Evolutionary conservation across 2,329 filamentous ascomycete species (phyloP), one percentile per base, ranked within the genome.

Genomic region (Xylariaceae sp.): DNA sequence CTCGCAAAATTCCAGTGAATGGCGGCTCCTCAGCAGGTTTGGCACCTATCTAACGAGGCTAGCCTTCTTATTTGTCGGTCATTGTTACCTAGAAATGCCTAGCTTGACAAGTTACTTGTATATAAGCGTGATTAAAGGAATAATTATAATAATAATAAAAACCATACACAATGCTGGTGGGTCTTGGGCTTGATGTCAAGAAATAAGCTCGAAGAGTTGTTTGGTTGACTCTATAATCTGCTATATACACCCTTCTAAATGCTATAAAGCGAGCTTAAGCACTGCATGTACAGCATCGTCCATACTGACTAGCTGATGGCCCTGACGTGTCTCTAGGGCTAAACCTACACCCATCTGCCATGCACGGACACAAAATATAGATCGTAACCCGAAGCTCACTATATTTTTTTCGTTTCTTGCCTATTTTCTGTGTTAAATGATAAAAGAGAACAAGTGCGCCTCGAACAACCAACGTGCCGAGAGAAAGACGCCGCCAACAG

Each of bases 361-460:
- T 55, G 34, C 35, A 40, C 25, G 22, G n/a, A n/a, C 25, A 35
- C 38, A 35, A 17, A 35, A 48, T 48, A 52, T 50, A 51, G 44
- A 52, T 52, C 45, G 47, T 52, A 53, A 50, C 48, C 47, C 48
- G 48, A 48, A 44, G 41, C 45, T 42, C 45, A 44, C 52, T 29
- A 47, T 41, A 48, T 37, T 38, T 32, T 43, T 32, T 33, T 22
- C 37, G 20, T 38, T 33, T 35, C 19, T 39, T 36, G 42, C 35
- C 35, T 37, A 36, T 8, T n/a, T 29, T 25, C 20, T 37, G 32
- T 22, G 19, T 41, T 48, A 52, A 49, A 50, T 44, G 50, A 57
- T 55, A 58, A 56, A 57, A 57, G 52, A 53, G 53, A 53, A 50
- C 49, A 49, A 56, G 50, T 51, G 51, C 50, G 49, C 55, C 50